Conservation (phyloP, 2,329 filamentous ascomycete genomes). For the Akanthomyces muscarius region DNA sequence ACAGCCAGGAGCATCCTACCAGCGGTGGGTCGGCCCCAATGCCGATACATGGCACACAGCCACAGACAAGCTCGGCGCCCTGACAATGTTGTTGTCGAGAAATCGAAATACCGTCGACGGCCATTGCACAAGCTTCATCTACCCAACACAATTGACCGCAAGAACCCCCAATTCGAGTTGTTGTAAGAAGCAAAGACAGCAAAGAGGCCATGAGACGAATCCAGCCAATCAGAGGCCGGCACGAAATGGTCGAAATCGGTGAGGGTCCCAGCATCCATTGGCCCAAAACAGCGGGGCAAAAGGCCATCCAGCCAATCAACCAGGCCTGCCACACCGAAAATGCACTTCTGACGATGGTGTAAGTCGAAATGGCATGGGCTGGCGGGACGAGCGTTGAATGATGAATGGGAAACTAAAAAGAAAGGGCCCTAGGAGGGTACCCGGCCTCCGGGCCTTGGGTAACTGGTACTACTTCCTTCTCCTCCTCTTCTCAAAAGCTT, state of each 20-base stretch:
- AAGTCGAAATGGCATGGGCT: slow-evolving; percentile 28
- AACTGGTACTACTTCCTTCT: neutral
- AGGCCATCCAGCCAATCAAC: slow-evolving; percentile 21
- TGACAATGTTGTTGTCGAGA: too few relatives aligned
- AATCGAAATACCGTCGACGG: too few relatives aligned
- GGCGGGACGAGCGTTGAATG: slow-evolving; percentile 14
- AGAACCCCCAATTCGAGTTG: too few relatives aligned
- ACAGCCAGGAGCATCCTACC: too few relatives aligned
- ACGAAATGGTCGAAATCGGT: slow-evolving; percentile 21
- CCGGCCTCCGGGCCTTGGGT: slow-evolving; percentile 14
- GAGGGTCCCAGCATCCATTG: slow-evolving; percentile 18
- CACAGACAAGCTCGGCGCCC: too few relatives aligned
- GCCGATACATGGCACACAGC: too few relatives aligned
- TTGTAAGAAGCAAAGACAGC: slow-evolving; percentile 5
- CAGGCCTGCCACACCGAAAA: slow-evolving; percentile 29
- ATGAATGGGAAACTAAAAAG: slow-evolving; percentile 16
- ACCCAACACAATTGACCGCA: too few relatives aligned
- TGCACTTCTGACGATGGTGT: slow-evolving; percentile 34
- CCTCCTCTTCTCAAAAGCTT: slow-evolving; percentile 8
- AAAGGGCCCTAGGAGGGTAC: slow-evolving; percentile 13
- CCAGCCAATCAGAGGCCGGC: slow-evolving; percentile 13
- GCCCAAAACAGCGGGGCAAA: slow-evolving; percentile 4
- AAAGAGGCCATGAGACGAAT: neutral
- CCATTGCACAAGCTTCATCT: too few relatives aligned
- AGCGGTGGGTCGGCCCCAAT: too few relatives aligned